Conservation (phyloP, 2,329 filamentous ascomycete species). For the Ophidiomyces ophidiicola region DNA sequence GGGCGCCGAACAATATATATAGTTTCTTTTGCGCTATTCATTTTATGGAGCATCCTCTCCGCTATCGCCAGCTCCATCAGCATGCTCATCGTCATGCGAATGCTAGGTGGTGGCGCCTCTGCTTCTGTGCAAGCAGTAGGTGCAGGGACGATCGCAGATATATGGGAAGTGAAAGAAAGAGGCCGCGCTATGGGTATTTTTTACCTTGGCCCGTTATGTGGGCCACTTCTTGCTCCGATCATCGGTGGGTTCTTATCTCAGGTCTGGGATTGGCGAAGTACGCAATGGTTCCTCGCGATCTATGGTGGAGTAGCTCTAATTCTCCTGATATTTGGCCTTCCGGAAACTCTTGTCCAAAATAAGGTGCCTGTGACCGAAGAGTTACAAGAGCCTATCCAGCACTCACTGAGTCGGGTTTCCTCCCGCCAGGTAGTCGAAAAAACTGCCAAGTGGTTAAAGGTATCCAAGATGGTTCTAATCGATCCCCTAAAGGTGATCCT, state of each 20-base stretch:
- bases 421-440: constrained; percentile 51
- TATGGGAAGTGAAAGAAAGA: constrained; percentile 62
- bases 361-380: constrained; percentile 1
- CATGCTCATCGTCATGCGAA: constrained; percentile 67
- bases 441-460: constrained; percentile 42
- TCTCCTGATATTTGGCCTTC: constrained; percentile 34
- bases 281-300: constrained; percentile 63
- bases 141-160: constrained; percentile 68
- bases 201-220: constrained; percentile 65
- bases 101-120: constrained; percentile 62
- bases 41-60: constrained; percentile 56
- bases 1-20: constrained; percentile 72
- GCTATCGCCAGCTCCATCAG: constrained; percentile 57
- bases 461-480: constrained; percentile 51
- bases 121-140: constrained; percentile 74
- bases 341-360: constrained; percentile 32
- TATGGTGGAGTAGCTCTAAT: constrained; percentile 45
- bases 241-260: constrained; percentile 62
- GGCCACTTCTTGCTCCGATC: constrained; percentile 63
- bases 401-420: constrained; percentile 41
- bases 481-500: constrained; percentile 60
- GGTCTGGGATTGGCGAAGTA: constrained; percentile 59
- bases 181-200: constrained; percentile 74
- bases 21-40: constrained; percentile 58
- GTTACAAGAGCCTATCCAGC: constrained; percentile 16